Evolutionary conservation across 768 basidiomycete genomes (phyloP).

Genomic region (Psilocybe cyanescens): DNA sequence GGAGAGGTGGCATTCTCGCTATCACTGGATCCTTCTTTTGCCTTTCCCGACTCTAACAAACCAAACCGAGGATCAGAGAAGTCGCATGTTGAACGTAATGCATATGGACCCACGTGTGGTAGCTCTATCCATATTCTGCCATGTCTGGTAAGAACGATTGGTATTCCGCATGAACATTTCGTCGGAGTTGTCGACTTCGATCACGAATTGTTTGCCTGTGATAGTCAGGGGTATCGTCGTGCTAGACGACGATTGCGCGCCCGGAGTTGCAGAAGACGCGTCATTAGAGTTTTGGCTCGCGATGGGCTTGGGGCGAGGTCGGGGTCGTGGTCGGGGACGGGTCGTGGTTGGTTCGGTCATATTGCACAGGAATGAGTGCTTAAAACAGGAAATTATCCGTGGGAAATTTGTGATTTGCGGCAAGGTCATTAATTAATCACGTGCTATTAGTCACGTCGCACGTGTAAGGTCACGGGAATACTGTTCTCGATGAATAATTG

Average conservation of each 20-base stretch:
- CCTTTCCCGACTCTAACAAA: slow-evolving; percentile 18
- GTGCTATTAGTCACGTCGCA: neutral
- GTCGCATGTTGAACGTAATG: neutral
- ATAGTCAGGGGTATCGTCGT: slow-evolving; percentile 7
- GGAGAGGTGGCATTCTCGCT: slow-evolving; percentile 35
- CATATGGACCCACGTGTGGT: slow-evolving; percentile 39
- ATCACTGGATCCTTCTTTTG: slow-evolving; percentile 19
- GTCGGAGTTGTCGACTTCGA: slow-evolving; percentile 59
- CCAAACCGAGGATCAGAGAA: neutral
- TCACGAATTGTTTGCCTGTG: slow-evolving; percentile 19
- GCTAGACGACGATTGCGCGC: slow-evolving; percentile 13
- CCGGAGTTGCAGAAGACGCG: slow-evolving; percentile 16
- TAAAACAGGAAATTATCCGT: slow-evolving; percentile 39
- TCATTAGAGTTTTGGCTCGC: slow-evolving; percentile 26
- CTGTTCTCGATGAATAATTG: neutral
- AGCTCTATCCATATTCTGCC: slow-evolving; percentile 59
- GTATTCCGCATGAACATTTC: slow-evolving; percentile 72
- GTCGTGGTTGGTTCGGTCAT: slow-evolving; percentile 41
- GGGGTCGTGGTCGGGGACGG: slow-evolving; percentile 62
- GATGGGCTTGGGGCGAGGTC: slow-evolving; percentile 57
- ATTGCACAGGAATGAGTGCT: slow-evolving; percentile 25
- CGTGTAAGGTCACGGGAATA: neutral
- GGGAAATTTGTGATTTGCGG: slow-evolving; percentile 37
- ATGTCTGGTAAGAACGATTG: slow-evolving; percentile 55
- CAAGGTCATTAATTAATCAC: slow-evolving; percentile 27